Evolutionary conservation across 208 protist species (phyloP), one percentile per base, ranked within the genome.

Genomic region (Sergeia podlipaevii): DNA sequence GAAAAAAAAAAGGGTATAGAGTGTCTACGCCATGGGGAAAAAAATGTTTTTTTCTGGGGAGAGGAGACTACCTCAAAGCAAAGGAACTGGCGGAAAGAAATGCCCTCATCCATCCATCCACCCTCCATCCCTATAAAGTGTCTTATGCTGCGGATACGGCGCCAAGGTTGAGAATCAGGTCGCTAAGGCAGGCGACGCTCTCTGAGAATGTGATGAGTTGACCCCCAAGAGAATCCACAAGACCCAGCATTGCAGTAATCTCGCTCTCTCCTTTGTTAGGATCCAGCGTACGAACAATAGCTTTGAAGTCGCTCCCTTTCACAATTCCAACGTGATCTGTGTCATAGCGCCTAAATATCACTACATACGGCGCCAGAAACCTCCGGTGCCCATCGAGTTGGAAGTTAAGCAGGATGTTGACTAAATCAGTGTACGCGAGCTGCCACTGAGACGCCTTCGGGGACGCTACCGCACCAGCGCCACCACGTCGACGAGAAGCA

Each of bases 201-300:
- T 93, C 85, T 0, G 80, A 89, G 53, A 91, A 96, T 32, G 77
- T 91, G 55, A 91, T 92, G 7, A 90, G 67, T 41, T 92, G 84
- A 49, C 66, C 84, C 15, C 80, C 74, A 39, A 75, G 65, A 6
- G 82, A 82, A 52, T 90, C 80, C 5, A 89, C 68, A 17, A 72
- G 61, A n/a, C 58, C 59, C 55, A 88, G 50, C 64, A 92, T 66
- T 5, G 69, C 60, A 32, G 75, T 56, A 18, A 86, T 63, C 36
- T 84, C 80, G 28, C 70, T 65, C 23, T 86, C 84, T 6, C 66
- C 58, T 54, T 82, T 82, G 6, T 49, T 36, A 13, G 69, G 8
- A 57, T 89, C 77, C 24, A 96, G 42, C 2, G 56, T 33, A 13
- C 59, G 60, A 32, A 91, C 49, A n/a, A 94, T 63, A 15, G 61